Evolutionary conservation across 2,329 filamentous ascomycete species (phyloP).

Genomic region (Exophiala calicioides): DNA sequence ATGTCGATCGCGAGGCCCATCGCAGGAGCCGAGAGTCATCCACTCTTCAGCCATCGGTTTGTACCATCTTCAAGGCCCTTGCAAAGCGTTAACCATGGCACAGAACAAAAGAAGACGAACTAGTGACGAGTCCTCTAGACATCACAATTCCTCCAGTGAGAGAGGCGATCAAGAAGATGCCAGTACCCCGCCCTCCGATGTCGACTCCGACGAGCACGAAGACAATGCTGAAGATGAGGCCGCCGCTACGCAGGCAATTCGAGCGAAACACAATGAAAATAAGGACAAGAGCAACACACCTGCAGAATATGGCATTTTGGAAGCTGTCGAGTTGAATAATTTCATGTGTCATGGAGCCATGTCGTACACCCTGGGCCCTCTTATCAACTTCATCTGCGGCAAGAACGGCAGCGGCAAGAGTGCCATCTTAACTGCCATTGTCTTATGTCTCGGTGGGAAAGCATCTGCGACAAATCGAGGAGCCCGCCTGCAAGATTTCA

Average conservation of each 20-base stretch:
- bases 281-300: constrained; percentile 67
- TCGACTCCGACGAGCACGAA: constrained; percentile 21
- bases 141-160: constrained; percentile 15
- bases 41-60: constrained; percentile 16
- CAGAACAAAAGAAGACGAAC: constrained; percentile 29
- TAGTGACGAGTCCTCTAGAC: constrained; percentile 24
- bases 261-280: constrained; percentile 49
- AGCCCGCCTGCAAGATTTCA: constrained; percentile 82
- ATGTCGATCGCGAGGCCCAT: constrained; percentile 3
- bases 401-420: constrained; percentile 98
- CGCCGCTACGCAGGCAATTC: constrained; percentile 64
- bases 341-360: constrained; percentile 95
- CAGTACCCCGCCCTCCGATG: constrained; percentile 25
- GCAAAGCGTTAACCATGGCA: constrained; percentile 4
- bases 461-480: constrained; percentile 90
- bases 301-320: constrained; percentile 82
- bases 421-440: constrained; percentile 88
- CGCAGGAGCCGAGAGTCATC: constrained; percentile 6
- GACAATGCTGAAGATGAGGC: constrained; percentile 37
- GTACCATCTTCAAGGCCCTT: background rate
- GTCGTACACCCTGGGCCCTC: constrained; percentile 79
- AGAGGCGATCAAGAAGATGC: constrained; percentile 10
- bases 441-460: constrained; percentile 91
- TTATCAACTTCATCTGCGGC: constrained; percentile 97
- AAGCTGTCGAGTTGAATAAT: constrained; percentile 82